Evolutionary conservation across 352 stramenopile genomes (phyloP).

Genomic region (Globisporangium cylindrosporum): DNA sequence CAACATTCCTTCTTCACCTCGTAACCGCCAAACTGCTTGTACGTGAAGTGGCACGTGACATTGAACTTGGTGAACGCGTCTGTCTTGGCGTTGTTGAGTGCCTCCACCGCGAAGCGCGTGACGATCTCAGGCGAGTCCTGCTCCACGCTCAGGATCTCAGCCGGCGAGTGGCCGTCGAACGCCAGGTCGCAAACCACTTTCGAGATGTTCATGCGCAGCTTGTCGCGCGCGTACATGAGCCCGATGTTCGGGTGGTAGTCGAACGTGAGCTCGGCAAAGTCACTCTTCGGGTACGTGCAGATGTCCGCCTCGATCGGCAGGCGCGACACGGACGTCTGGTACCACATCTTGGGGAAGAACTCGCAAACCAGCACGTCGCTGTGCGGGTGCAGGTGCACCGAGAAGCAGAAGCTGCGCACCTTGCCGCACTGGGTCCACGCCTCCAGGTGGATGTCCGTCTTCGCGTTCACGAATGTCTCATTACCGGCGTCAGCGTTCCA

Average conservation of each 20-base stretch:
- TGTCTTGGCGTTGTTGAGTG: constrained; percentile 42
- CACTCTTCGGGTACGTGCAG: constrained; percentile 52
- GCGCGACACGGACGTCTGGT: constrained; percentile 42
- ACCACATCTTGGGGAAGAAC: constrained; percentile 66
- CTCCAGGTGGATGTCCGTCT: constrained; percentile 52
- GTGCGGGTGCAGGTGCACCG: constrained; percentile 48
- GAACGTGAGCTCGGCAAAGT: constrained; percentile 69
- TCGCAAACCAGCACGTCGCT: constrained; percentile 47
- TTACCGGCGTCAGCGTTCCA: constrained; percentile 28
- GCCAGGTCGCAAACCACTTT: constrained; percentile 40
- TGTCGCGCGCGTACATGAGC: constrained; percentile 32
- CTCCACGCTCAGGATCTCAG: constrained; percentile 35
- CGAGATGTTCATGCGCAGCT: constrained; percentile 36
- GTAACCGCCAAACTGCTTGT: constrained; percentile 29
- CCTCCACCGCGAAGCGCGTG: constrained; percentile 50
- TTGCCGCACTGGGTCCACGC: constrained; percentile 61
- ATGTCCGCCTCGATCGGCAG: constrained; percentile 30
- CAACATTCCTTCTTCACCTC: constrained; percentile 31
- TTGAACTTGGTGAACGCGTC: constrained; percentile 37
- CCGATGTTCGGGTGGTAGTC: constrained; percentile 51
- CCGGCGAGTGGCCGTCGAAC: constrained; percentile 25
- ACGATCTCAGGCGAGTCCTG: constrained; percentile 40
- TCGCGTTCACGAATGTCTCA: constrained; percentile 33
- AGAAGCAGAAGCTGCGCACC: constrained; percentile 42
- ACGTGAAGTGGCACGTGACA: constrained; percentile 54